Evolutionary conservation across 2,329 filamentous ascomycete genomes (phyloP).

Genomic region (Leptographium lundbergii): DNA sequence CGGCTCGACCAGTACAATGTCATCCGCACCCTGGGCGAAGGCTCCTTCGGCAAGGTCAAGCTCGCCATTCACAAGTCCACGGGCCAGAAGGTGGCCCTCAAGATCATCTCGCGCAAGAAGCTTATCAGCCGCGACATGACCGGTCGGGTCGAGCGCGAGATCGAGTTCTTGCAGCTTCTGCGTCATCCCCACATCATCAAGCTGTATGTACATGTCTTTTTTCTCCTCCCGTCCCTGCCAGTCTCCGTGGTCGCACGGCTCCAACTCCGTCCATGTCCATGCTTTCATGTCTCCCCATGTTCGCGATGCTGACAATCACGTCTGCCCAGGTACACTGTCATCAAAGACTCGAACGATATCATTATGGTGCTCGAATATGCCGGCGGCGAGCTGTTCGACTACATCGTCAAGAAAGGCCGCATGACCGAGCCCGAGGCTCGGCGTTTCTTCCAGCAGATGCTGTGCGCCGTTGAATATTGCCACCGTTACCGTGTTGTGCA

Average conservation of each 20-base stretch:
- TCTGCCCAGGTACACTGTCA: conserved; percentile 71
- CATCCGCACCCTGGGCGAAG: conserved; percentile 82
- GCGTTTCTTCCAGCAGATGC: conserved; percentile 97
- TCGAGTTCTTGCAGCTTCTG: conserved; percentile 90
- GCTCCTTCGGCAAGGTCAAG: conserved; percentile 98
- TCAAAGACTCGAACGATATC: conserved; percentile 87
- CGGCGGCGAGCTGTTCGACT: conserved; percentile 92
- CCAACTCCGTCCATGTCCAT: neutral
- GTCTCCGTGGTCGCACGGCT: neutral
- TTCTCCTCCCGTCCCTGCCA: neutral
- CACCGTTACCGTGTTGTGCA: conserved; percentile 98
- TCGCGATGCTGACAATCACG: neutral
- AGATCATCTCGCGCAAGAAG: conserved; percentile 95
- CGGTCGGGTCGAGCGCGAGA: conserved; percentile 91
- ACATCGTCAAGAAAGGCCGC: conserved; percentile 87
- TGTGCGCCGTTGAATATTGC: conserved; percentile 97
- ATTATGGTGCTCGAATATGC: conserved; percentile 99
- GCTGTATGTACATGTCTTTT: conserved; percentile 44
- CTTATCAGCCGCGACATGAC: conserved; percentile 97
- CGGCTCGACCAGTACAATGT: conserved; percentile 70
- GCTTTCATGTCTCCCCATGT: neutral
- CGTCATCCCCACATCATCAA: conserved; percentile 99
- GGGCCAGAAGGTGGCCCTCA: conserved; percentile 89
- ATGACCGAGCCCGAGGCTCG: conserved; percentile 88
- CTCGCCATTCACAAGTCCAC: conserved; percentile 85